Percentiles rank a stretch among this genome's conserved stretches.
Conservation (phyloP, 139 green algal species). For the Yamagishiella unicocca region DNA sequence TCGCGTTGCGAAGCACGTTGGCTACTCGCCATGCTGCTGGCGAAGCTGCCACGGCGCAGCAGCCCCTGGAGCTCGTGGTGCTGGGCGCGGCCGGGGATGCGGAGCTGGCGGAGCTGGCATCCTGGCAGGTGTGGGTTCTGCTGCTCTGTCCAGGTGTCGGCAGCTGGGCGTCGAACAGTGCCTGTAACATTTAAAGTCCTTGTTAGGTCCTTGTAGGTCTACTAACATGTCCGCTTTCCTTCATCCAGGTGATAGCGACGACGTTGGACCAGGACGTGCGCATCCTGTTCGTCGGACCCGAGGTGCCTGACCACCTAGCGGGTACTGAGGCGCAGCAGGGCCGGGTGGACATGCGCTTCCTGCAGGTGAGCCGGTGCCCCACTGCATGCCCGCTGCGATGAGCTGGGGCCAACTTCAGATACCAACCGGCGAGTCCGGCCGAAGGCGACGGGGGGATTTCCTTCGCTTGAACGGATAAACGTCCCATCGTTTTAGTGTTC, state of each 20-base stretch:
- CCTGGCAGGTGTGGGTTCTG: slow-evolving; percentile 42
- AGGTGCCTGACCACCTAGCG: slow-evolving; percentile 39
- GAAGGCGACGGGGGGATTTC: too few relatives aligned
- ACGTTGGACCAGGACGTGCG: background rate
- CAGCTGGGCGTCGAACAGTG: too few relatives aligned
- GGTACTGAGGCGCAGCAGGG: slow-evolving; percentile 16
- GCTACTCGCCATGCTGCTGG: background rate
- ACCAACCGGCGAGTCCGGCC: too few relatives aligned
- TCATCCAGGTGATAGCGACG: background rate
- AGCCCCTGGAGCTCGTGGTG: slow-evolving; percentile 29
- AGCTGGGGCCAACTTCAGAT: too few relatives aligned
- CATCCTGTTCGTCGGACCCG: slow-evolving; percentile 52
- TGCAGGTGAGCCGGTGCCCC: slow-evolving; percentile 11
- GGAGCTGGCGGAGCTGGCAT: slow-evolving; percentile 15
- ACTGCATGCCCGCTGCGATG: too few relatives aligned
- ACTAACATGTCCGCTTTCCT: too few relatives aligned
- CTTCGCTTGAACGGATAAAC: too few relatives aligned
- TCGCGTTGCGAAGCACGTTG: background rate
- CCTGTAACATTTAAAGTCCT: too few relatives aligned
- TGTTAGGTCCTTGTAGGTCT: too few relatives aligned
- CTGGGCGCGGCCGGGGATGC: slow-evolving; percentile 36
- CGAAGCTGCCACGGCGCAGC: background rate
- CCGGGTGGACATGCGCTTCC: slow-evolving; percentile 8
- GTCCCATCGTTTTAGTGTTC: too few relatives aligned
- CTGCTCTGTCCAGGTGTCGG: background rate